Conservation (phyloP, 2,329 filamentous ascomycete genomes). For the Graphilbum fragrans region DNA sequence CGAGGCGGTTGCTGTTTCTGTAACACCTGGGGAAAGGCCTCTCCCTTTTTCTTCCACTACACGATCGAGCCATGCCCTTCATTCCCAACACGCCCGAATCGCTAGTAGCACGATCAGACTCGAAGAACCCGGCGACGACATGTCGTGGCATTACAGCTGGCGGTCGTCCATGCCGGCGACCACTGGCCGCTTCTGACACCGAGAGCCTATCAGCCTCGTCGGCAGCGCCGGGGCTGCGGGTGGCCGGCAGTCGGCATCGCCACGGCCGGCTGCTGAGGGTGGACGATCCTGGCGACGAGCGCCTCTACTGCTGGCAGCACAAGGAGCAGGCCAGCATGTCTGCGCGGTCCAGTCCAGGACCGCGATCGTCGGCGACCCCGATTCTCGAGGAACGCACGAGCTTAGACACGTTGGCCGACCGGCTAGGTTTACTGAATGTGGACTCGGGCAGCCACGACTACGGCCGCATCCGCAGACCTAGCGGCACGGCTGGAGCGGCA, state of each 20-base stretch:
- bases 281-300: slow-evolving; percentile 41
- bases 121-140: slow-evolving; percentile 69
- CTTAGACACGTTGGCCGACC: slow-evolving; percentile 74
- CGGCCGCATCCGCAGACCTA: slow-evolving; percentile 4
- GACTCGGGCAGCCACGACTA: too few relatives aligned
- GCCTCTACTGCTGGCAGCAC: slow-evolving; percentile 90
- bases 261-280: slow-evolving; percentile 23
- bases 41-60: too few relatives aligned
- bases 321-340: slow-evolving; percentile 63
- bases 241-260: background rate
- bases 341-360: slow-evolving; percentile 31
- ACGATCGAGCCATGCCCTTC: slow-evolving; percentile 44
- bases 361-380: slow-evolving; percentile 29
- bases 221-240: background rate
- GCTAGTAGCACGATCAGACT: slow-evolving; percentile 66
- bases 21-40: too few relatives aligned
- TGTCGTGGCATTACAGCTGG: slow-evolving; percentile 77
- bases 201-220: slow-evolving; percentile 10
- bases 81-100: slow-evolving; percentile 70
- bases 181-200: slow-evolving; percentile 37
- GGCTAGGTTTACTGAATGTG: slow-evolving; percentile 63
- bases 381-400: slow-evolving; percentile 58
- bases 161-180: slow-evolving; percentile 73
- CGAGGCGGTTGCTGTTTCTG: too few relatives aligned
- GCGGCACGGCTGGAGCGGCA: background rate